Base-by-base conservation (phyloP, 2,329 filamentous ascomycete species). In the Cryphonectria japonica region DNA sequence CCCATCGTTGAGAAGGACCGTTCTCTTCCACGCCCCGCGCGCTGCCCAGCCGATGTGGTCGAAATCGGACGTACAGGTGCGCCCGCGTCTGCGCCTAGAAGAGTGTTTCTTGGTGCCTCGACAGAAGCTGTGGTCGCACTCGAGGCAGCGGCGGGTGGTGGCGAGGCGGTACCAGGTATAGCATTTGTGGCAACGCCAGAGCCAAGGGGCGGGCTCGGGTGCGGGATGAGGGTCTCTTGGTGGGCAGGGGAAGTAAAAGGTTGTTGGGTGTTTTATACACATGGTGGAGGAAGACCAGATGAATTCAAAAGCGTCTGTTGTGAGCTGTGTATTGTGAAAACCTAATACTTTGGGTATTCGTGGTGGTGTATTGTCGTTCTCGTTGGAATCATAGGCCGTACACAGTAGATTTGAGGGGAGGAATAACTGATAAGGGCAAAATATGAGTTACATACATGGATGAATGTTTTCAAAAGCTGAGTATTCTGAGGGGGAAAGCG, bases 51-150 rank as follows among this genome's bases (percentile, higher is more conserved):
- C 75, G 1, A 13, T 29, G 68, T 78, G 80, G 74, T 83, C 80
- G 63, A 82, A 81, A 64, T 78, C 74, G 70, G 76, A 63, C 26
- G 14, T 65, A 74, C 78, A 80, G 8, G 68, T 69, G 29, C 74
- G 71, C 62, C 59, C 22, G 52, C 72, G 68, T 57, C 67, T 67
- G 57, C 62, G 61, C 60, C 63, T 39, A 39, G 9, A 32, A 4
- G 77, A 75, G 0, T 74, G 73, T 34, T 75, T 43, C 11, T 50
- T 4, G 43, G n/a, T 16, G 62, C 66, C 54, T 1, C 66, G 77
- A 76, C 83, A 83, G 72, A 80, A 77, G 41, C 64, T 66, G 76
- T 82, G 80, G 68, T 76, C 76, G 77, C 83, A 83, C 54, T 78
- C 76, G 62, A 85, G 78, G 67, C 83, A 82, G 32, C 79, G 77